These are phyloP conservation scores for Hirsutella rhossiliensis DNA, from an alignment of 2,329 filamentous ascomycete genomes.

Conservation along the genomic window DNA sequence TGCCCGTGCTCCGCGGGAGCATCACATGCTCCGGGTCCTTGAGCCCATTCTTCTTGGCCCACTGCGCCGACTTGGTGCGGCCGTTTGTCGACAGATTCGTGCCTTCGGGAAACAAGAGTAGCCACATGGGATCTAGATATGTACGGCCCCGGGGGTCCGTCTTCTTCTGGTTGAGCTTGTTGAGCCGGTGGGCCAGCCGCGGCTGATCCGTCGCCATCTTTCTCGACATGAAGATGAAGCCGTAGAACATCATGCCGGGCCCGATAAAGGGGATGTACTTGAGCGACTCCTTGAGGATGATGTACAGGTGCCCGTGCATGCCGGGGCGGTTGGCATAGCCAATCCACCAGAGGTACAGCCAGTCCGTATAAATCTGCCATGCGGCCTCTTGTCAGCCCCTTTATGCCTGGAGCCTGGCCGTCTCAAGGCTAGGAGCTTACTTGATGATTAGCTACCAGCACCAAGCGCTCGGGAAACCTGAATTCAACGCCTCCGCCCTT, in stretches of 20 bases:
- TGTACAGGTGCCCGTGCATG: slow-evolving; percentile 80
- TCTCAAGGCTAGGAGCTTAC: slow-evolving; percentile 20
- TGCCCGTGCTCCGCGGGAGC: slow-evolving; percentile 68
- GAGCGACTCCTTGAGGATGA: slow-evolving; percentile 80
- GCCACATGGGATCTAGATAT: slow-evolving; percentile 74
- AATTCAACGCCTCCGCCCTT: slow-evolving; percentile 64
- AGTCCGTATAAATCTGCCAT: slow-evolving; percentile 68
- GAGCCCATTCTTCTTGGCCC: slow-evolving; percentile 65
- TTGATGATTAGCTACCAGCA: slow-evolving; percentile 83
- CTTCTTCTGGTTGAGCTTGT: slow-evolving; percentile 51
- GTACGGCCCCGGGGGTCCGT: slow-evolving; percentile 38
- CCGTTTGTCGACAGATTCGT: slow-evolving; percentile 69
- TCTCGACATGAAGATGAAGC: slow-evolving; percentile 85
- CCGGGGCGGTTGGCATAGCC: slow-evolving; percentile 65
- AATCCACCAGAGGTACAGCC: slow-evolving; percentile 89
- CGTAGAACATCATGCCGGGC: slow-evolving; percentile 72
- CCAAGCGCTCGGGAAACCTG: slow-evolving; percentile 67
- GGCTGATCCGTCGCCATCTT: slow-evolving; percentile 75
- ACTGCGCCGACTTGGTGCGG: slow-evolving; percentile 55
- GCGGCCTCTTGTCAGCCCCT: slow-evolving; percentile 7
- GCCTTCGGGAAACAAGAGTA: slow-evolving; percentile 78
- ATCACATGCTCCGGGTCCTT: slow-evolving; percentile 63
- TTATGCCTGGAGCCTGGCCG: not conserved
- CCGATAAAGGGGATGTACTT: slow-evolving; percentile 72
- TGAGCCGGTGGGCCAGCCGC: slow-evolving; percentile 61